Percentiles rank a stretch among this genome's conserved stretches.
These are phyloP conservation scores for Inonotus obliquus DNA, from an alignment of 1,284 basidiomycete genomes.

Conservation along the genomic window DNA sequence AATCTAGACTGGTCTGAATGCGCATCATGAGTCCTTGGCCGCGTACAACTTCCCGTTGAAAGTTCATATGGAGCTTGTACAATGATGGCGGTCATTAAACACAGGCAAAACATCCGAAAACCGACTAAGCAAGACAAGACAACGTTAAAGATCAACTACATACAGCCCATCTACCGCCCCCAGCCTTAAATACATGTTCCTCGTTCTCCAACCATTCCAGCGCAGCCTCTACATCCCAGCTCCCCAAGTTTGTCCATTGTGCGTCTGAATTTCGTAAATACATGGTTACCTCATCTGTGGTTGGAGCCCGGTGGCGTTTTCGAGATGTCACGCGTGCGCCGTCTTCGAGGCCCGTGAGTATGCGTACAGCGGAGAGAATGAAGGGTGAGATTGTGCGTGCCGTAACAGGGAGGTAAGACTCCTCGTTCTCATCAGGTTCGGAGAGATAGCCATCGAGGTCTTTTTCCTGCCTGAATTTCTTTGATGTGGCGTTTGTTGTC, in stretches of 20 bases:
- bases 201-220: constrained; percentile 41
- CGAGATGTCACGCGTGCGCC: constrained; percentile 16
- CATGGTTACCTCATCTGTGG: constrained; percentile 43
- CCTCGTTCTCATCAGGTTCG: constrained; percentile 55
- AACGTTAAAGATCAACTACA: constrained; percentile 28
- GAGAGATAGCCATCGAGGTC: constrained; percentile 46
- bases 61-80: no score
- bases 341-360: not conserved
- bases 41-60: no score
- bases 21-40: no score
- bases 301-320: constrained; percentile 29
- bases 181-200: constrained; percentile 43
- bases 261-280: constrained; percentile 48
- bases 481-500: not conserved
- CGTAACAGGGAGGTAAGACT: constrained; percentile 60
- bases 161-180: constrained; percentile 35
- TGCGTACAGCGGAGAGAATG: constrained; percentile 42
- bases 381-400: constrained; percentile 42
- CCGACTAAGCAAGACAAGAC: not conserved
- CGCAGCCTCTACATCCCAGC: constrained; percentile 58
- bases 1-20: no score
- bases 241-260: constrained; percentile 56
- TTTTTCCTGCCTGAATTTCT: constrained; percentile 20
- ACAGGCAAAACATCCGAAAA: not conserved
- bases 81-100: no score